phyloP scores from a whole-genome alignment of 371 early-diverging fungal genomes.

The Conidiobolus incongruus region DNA sequence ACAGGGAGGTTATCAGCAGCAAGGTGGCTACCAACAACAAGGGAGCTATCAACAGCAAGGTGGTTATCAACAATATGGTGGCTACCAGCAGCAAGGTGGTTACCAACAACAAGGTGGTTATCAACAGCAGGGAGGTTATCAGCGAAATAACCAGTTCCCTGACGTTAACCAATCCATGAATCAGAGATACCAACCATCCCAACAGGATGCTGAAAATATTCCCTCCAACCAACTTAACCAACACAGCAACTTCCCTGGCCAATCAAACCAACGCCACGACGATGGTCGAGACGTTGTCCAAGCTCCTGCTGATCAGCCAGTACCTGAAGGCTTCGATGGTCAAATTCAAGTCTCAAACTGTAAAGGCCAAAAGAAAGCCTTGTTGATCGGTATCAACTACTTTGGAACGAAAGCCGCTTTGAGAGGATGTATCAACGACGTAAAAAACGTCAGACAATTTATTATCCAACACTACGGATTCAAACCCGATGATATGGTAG shows the following conservation, averaged over 20 bases:
- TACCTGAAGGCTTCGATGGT: not conserved
- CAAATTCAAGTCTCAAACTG: slow-evolving; percentile 3
- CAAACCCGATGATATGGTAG: slow-evolving; percentile 15
- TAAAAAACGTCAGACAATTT: slow-evolving; percentile 21
- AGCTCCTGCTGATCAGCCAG: not conserved
- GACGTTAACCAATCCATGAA: not conserved
- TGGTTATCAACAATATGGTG: not conserved
- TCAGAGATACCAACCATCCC: not conserved
- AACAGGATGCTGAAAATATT: not conserved
- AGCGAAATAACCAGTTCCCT: not conserved
- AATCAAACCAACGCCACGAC: not conserved
- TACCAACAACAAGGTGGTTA: not conserved
- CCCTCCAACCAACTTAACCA: not conserved
- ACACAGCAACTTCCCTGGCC: not conserved
- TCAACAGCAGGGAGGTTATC: not conserved
- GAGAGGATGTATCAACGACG: slow-evolving; percentile 39
- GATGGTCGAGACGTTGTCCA: not conserved
- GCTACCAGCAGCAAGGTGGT: not conserved
- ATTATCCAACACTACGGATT: slow-evolving; percentile 18
- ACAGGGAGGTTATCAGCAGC: too few relatives aligned
- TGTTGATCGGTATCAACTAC: slow-evolving; percentile 86
- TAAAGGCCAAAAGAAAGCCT: slow-evolving; percentile 39
- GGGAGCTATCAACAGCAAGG: not conserved
- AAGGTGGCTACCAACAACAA: not conserved
- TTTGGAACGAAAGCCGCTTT: slow-evolving; percentile 21